phyloP scores from a whole-genome alignment of 768 basidiomycete genomes.

The Gloeostereum incarnatum region DNA sequence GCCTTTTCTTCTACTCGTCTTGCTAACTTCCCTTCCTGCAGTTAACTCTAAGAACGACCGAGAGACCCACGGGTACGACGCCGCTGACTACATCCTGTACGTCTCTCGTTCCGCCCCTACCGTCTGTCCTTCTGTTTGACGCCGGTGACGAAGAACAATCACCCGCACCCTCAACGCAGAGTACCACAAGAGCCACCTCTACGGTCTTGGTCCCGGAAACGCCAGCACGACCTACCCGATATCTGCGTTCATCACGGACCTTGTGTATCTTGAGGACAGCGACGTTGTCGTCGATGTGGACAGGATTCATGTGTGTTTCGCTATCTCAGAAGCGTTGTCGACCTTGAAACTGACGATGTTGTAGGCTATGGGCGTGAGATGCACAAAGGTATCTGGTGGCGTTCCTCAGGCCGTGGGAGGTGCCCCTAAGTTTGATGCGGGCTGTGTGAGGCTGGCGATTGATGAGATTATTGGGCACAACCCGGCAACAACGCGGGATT shows the following conservation, averaged over 20 bases:
- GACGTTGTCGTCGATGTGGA: conserved; percentile 51
- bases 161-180: conserved; percentile 56
- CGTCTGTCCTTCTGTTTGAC: background rate
- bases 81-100: conserved; percentile 76
- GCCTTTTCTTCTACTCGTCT: background rate
- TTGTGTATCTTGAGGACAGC: conserved; percentile 67
- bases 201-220: conserved; percentile 55
- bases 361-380: conserved; percentile 52
- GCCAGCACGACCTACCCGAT: conserved; percentile 57
- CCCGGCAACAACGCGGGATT: too few species aligned
- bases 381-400: conserved; percentile 32
- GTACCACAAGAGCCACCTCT: conserved; percentile 35
- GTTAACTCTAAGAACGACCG: conserved; percentile 87
- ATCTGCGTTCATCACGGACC: conserved; percentile 78
- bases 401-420: conserved; percentile 9
- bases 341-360: conserved; percentile 5
- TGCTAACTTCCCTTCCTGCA: conserved; percentile 16
- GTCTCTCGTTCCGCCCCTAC: conserved; percentile 9
- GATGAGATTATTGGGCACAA: too few species aligned
- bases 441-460: conserved; percentile 33
- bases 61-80: conserved; percentile 81
- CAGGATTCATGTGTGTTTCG: conserved; percentile 42
- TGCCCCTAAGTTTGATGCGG: conserved; percentile 36
- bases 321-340: conserved; percentile 1
- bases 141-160: conserved; percentile 43